Conservation (phyloP, 768 basidiomycete species). For the Hericium coralloides region DNA sequence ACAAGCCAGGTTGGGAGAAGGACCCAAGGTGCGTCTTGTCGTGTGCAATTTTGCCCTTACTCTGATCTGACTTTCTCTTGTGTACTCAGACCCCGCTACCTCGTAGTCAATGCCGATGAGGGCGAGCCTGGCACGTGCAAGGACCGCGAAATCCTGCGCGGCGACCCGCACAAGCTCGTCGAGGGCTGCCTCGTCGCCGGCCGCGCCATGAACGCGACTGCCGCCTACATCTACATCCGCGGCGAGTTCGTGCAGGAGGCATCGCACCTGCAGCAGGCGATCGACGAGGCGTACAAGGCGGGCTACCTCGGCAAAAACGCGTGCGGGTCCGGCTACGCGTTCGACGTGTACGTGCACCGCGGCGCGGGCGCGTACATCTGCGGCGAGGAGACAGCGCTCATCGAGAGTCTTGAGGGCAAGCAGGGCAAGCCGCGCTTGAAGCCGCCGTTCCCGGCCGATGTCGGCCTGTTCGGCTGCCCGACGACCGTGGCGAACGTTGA, state of each 20-base stretch:
- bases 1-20: constrained; percentile 98
- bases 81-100: constrained; percentile 72
- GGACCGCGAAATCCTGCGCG: constrained; percentile 95
- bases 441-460: constrained; percentile 98
- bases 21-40: constrained; percentile 61
- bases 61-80: neutral
- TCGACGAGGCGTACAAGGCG: constrained; percentile 87
- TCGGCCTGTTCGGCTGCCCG: constrained; percentile 95
- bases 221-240: constrained; percentile 99
- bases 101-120: constrained; percentile 97
- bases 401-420: constrained; percentile 95
- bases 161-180: constrained; percentile 96
- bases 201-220: constrained; percentile 92
- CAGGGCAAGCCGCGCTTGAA: constrained; percentile 97
- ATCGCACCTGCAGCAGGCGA: constrained; percentile 88
- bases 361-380: constrained; percentile 99
- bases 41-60: neutral
- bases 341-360: constrained; percentile 97
- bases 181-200: constrained; percentile 98
- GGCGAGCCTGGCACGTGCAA: constrained; percentile 99
- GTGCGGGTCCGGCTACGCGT: constrained; percentile 87
- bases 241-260: constrained; percentile 98
- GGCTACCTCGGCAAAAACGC: constrained; percentile 87
- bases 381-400: constrained; percentile 96
- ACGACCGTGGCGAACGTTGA: constrained; percentile 98